Percentiles rank a stretch among this genome's conserved stretches.
Evolutionary conservation across 192 early-diverging fungal species (phyloP).

Genomic region (Oehlia diaphana): DNA sequence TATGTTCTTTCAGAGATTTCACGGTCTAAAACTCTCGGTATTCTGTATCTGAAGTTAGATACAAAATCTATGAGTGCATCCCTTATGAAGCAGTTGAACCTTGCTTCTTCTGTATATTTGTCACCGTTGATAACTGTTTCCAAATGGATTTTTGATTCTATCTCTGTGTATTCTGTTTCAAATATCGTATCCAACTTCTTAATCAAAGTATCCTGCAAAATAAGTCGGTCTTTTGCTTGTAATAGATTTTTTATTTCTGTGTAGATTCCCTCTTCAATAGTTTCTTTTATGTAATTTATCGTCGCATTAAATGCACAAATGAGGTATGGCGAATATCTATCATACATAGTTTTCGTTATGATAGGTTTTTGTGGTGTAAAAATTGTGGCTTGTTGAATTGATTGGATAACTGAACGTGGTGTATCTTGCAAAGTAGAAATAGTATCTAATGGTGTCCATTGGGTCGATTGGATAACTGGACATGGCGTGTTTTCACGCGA

Average conservation of each 20-base stretch:
- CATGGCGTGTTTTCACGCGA: background rate
- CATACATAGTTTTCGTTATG: background rate
- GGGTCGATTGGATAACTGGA: too few relatives aligned
- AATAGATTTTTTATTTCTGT: background rate
- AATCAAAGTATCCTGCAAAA: slow-evolving; percentile 5
- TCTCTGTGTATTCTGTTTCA: background rate
- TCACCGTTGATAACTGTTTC: too few relatives aligned
- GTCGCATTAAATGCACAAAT: background rate
- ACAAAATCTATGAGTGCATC: too few relatives aligned
- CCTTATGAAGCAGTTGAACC: too few relatives aligned
- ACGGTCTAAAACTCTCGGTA: too few relatives aligned
- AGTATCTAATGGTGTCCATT: too few relatives aligned
- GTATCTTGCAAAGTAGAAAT: background rate
- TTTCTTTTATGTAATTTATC: slow-evolving; percentile 9
- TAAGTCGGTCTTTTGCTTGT: background rate
- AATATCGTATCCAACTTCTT: slow-evolving; percentile 2
- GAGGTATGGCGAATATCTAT: background rate
- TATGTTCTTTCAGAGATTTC: too few relatives aligned
- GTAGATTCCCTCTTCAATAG: background rate
- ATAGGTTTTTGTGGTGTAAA: background rate
- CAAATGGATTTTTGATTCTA: background rate
- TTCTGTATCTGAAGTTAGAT: too few relatives aligned
- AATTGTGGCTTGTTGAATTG: background rate
- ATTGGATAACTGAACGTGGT: background rate
- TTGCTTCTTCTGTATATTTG: too few relatives aligned